Base-by-base conservation (phyloP, 1,284 basidiomycete genomes). In the Naganishia albida region DNA sequence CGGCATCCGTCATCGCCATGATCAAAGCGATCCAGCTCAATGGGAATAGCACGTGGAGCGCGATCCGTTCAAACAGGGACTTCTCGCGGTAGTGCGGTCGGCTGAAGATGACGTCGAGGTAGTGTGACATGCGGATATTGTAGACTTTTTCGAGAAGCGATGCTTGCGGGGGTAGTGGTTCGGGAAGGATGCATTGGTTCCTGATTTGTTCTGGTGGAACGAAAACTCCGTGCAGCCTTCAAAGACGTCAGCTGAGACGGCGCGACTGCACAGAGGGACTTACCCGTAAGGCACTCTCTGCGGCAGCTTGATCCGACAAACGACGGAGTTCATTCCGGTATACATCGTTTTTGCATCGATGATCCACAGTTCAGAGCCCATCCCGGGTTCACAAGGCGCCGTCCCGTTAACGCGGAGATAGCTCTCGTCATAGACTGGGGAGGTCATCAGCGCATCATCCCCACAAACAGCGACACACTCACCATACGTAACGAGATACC, bases 401-500 rank as follows among this genome's bases (percentile, higher is more conserved):
- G 74, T 72, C 2, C 80, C 80, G 3, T 75, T 74, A 16, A 74
- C 69, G 20, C 73, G 62, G 7, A 81, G 70, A 42, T 79, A 73
- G 15, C 28, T 10, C 67, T 83, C 81, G 71, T 83, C 81, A 63
- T 82, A 83, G 0, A 79, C 74, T 76, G 52, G 7, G 13, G 18
- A n/a, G 10, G 7, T 39, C 7, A 43, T 40, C 26, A 23, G 30
- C 16, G 16, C 30, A 28, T 16, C 25, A 28, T 54, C 25, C 43
- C n/a, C 23, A 39, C 26, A 51, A n/a, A n/a, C 10, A 10, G 16
- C 6, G 15, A 10, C 44, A 1, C 23, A 67, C 74, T 70, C 56
- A 76, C 74, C 80, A 70, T 82, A 83, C n/a, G 78, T 78, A 2
- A 82, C 60, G 13, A 83, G 72, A 67, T 71, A 83, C 0, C 82